A percentile compares a stretch with the other conserved stretches of the same genome.
phyloP scores from a whole-genome alignment of 345 rosid species.

The Excoecaria cochinchinensis region DNA sequence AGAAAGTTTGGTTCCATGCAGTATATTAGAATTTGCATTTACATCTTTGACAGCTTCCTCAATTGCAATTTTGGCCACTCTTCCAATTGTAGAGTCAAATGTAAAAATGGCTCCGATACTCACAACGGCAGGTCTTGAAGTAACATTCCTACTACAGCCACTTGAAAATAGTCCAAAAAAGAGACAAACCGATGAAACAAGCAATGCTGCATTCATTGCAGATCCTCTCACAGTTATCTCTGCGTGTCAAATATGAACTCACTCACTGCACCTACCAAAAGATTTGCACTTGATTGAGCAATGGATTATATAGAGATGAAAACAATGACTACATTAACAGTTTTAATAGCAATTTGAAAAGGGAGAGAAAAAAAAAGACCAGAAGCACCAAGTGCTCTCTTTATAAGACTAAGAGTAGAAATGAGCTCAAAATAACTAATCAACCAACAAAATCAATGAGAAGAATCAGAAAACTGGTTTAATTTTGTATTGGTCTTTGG shows the following conservation, averaged over 20 bases:
- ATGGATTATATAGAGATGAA: conserved; percentile 14
- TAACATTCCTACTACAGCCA: conserved; percentile 40
- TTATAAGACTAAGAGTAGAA: background rate
- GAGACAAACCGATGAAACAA: conserved; percentile 35
- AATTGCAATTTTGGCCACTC: conserved; percentile 82
- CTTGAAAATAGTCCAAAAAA: conserved; percentile 31
- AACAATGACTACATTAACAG: conserved; percentile 7
- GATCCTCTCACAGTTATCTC: conserved; percentile 15
- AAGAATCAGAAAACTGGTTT: background rate
- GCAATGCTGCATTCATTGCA: conserved; percentile 37
- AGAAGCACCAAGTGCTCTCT: no score
- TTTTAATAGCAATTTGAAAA: background rate
- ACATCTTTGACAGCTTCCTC: conserved; percentile 88
- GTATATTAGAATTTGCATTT: conserved; percentile 62
- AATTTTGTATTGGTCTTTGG: background rate
- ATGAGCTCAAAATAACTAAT: background rate
- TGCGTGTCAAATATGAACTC: conserved; percentile 12
- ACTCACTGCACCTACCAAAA: background rate
- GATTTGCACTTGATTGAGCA: conserved; percentile 7
- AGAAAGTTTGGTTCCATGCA: conserved; percentile 50
- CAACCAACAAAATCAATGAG: background rate
- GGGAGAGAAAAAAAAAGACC: background rate
- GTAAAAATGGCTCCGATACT: conserved; percentile 71
- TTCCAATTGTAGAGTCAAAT: conserved; percentile 66
- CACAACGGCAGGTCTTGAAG: conserved; percentile 63